Conservation (phyloP, 495 filamentous ascomycete species). For the Terfezia claveryi region DNA sequence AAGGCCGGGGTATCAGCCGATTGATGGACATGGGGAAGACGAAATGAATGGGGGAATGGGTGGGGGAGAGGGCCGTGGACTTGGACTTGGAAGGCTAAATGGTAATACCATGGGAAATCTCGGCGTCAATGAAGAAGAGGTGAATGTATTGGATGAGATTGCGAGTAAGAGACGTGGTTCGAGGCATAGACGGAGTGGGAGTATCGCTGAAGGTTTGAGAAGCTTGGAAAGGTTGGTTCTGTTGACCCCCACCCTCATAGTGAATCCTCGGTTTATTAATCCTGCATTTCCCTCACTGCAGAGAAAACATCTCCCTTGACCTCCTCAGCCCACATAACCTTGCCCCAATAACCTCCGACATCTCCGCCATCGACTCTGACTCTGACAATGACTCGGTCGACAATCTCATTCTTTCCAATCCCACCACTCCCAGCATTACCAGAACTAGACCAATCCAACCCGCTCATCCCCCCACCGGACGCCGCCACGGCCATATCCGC, state of each 20-base stretch:
- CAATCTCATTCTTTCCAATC: background rate
- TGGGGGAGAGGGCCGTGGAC: background rate
- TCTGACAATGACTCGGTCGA: background rate
- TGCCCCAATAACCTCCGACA: background rate
- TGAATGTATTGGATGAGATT: background rate
- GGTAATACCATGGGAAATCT: background rate
- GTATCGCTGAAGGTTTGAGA: constrained; percentile 10
- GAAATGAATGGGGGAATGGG: background rate
- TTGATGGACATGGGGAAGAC: background rate
- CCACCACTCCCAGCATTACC: background rate
- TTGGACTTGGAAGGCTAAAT: background rate
- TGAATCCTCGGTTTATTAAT: background rate
- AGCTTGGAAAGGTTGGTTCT: constrained; percentile 8
- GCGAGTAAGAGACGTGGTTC: background rate
- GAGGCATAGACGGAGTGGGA: constrained; percentile 10
- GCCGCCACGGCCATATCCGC: background rate
- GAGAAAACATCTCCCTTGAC: background rate
- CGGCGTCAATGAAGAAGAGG: background rate
- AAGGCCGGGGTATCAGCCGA: background rate
- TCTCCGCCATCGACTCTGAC: background rate
- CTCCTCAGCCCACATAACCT: background rate
- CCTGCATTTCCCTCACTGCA: background rate
- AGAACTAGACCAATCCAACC: background rate
- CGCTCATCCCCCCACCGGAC: background rate
- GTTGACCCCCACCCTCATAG: background rate